Evolutionary conservation across 2,329 filamentous ascomycete species (phyloP).

Genomic region (Aspergillus terreus): DNA sequence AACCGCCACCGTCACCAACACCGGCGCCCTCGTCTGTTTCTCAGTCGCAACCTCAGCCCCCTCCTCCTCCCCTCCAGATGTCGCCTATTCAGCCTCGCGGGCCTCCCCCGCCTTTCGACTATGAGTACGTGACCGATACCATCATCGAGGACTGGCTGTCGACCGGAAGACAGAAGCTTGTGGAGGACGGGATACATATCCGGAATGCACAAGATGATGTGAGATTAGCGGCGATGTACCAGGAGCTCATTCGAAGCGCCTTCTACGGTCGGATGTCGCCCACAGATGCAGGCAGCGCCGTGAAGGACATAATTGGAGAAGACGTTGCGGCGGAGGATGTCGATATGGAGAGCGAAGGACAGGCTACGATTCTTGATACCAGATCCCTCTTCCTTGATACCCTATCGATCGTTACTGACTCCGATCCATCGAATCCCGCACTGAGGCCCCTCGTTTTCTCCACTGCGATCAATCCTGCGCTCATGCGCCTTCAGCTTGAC

Average conservation of each 20-base stretch:
- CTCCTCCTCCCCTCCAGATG: neutral
- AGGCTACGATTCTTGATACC: slow-evolving; percentile 52
- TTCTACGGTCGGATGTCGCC: slow-evolving; percentile 66
- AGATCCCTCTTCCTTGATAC: slow-evolving; percentile 77
- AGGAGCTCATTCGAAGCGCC: slow-evolving; percentile 77
- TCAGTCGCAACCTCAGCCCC: slow-evolving; percentile 7
- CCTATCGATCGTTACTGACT: slow-evolving; percentile 72
- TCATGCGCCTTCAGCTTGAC: slow-evolving; percentile 83
- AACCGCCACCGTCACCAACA: slow-evolving; percentile 19
- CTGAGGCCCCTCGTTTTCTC: slow-evolving; percentile 68
- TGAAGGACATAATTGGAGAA: slow-evolving; percentile 69
- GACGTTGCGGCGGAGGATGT: slow-evolving; percentile 48
- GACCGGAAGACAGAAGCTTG: slow-evolving; percentile 62
- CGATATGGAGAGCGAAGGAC: slow-evolving; percentile 44
- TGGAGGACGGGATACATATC: slow-evolving; percentile 62
- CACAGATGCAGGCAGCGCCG: slow-evolving; percentile 64
- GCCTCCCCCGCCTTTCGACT: slow-evolving; percentile 56
- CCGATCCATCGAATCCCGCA: slow-evolving; percentile 55
- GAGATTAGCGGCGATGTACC: slow-evolving; percentile 69
- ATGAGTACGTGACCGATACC: slow-evolving; percentile 71
- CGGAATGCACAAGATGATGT: slow-evolving; percentile 65
- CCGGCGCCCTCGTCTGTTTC: slow-evolving; percentile 14
- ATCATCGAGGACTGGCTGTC: slow-evolving; percentile 65
- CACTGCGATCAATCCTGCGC: slow-evolving; percentile 65
- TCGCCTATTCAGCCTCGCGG: slow-evolving; percentile 15